These are phyloP conservation scores for Vitis rupestris DNA, from an alignment of 164 flowering plant species.

Conservation along the genomic window DNA sequence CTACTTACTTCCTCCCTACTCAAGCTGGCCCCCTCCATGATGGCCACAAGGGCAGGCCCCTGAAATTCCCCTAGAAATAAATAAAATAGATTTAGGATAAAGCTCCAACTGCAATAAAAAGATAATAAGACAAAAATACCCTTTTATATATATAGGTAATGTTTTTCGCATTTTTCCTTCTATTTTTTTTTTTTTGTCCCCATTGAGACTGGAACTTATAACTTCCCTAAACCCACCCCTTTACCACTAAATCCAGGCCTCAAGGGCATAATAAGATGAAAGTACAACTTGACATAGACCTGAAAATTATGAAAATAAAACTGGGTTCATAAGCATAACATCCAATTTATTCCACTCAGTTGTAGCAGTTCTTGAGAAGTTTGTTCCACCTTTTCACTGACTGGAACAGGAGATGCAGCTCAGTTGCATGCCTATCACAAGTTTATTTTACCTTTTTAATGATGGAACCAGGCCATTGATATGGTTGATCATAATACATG, in stretches of 20 bases:
- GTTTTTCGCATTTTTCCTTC: too few species aligned
- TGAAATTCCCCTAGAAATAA: constrained; percentile 77
- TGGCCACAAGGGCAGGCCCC: constrained; percentile 85
- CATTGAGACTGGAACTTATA: too few species aligned
- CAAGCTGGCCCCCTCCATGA: constrained; percentile 84
- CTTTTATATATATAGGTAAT: too few species aligned
- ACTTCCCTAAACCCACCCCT: too few species aligned
- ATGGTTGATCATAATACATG: not conserved
- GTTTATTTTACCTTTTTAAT: not conserved
- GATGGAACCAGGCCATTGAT: not conserved
- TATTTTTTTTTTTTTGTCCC: too few species aligned
- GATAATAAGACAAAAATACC: not conserved
- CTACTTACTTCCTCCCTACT: constrained; percentile 74
- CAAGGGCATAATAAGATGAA: not conserved
- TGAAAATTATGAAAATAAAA: not conserved
- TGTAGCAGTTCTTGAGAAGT: not conserved
- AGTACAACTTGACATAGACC: not conserved
- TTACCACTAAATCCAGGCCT: too few species aligned
- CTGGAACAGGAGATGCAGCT: not conserved
- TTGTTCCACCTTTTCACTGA: not conserved
- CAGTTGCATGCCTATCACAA: not conserved
- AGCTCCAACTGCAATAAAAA: not conserved
- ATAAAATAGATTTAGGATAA: constrained; percentile 9
- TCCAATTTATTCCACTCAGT: not conserved
- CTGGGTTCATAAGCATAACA: not conserved